Evolutionary conservation across 345 rosid genomes (phyloP).

Genomic region (Euphorbia tirucalli): DNA sequence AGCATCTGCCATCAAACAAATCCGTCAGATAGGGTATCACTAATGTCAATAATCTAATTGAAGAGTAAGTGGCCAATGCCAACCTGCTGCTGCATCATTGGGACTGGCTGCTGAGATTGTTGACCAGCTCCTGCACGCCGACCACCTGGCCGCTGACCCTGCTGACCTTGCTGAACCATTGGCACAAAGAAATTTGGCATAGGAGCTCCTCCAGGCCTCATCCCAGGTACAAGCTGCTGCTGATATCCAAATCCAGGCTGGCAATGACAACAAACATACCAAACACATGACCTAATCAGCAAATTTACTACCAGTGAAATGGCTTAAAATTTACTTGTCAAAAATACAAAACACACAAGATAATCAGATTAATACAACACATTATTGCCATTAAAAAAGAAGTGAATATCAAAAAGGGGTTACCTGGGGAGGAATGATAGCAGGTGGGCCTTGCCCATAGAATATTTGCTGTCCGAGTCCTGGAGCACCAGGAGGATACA

Average conservation of each 20-base stretch:
- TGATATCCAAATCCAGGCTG: slow-evolving; percentile 2
- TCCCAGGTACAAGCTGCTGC: background rate
- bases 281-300: background rate
- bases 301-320: background rate
- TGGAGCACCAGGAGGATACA: slow-evolving; percentile 26
- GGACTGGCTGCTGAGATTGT: slow-evolving; percentile 30
- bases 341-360: background rate
- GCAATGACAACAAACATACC: background rate
- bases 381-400: background rate
- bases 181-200: slow-evolving; percentile 33
- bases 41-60: background rate
- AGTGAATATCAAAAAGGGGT: background rate
- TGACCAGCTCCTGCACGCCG: slow-evolving; percentile 23
- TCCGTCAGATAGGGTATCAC: too few species aligned
- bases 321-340: too few species aligned
- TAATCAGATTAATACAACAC: too few species aligned
- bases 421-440: slow-evolving; percentile 29
- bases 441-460: slow-evolving; percentile 31
- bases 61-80: background rate
- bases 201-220: slow-evolving; percentile 25
- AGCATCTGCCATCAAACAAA: background rate
- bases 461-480: slow-evolving; percentile 27
- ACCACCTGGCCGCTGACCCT: slow-evolving; percentile 24
- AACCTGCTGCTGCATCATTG: slow-evolving; percentile 33
- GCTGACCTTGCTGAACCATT: slow-evolving; percentile 28